Conservation (phyloP, 129 eudicot species). For the Tagetes patula region DNA sequence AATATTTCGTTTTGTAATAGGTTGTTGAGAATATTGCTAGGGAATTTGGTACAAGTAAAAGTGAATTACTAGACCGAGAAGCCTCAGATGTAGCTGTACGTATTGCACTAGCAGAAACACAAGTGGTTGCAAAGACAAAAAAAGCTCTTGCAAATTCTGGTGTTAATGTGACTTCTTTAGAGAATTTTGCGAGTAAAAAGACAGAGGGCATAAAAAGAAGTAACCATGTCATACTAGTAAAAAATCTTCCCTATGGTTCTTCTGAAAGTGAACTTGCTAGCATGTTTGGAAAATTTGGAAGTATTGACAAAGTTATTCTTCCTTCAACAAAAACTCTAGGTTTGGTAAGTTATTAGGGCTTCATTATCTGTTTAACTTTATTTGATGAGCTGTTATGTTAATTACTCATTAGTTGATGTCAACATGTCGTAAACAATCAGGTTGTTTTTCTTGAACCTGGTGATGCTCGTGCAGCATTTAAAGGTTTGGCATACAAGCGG, state of each 20-base stretch:
- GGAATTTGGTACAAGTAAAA: constrained; percentile 77
- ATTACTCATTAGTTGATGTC: constrained; percentile 10
- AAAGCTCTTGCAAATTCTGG: constrained; percentile 87
- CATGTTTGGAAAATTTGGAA: constrained; percentile 84
- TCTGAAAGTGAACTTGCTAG: constrained; percentile 74
- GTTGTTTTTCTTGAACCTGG: constrained; percentile 83
- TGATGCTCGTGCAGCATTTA: constrained; percentile 85
- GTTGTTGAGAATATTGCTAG: constrained; percentile 85
- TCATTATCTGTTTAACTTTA: neutral
- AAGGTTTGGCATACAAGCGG: constrained; percentile 75
- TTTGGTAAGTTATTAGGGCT: constrained; percentile 51
- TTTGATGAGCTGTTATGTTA: neutral
- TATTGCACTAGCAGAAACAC: constrained; percentile 78
- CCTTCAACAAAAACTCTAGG: constrained; percentile 86
- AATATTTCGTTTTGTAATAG: constrained; percentile 30
- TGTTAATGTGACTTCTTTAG: constrained; percentile 66
- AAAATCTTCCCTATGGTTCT: constrained; percentile 83
- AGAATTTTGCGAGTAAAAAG: constrained; percentile 64
- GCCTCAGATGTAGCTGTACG: constrained; percentile 75
- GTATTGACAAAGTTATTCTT: constrained; percentile 77
- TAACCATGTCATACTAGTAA: constrained; percentile 77
- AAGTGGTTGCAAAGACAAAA: constrained; percentile 81
- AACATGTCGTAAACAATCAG: constrained; percentile 33
- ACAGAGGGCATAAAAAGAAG: constrained; percentile 69
- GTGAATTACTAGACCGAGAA: constrained; percentile 74